These are phyloP conservation scores for Lichtheimia hyalospora DNA, from an alignment of 371 early-diverging fungal genomes.

Conservation along the genomic window DNA sequence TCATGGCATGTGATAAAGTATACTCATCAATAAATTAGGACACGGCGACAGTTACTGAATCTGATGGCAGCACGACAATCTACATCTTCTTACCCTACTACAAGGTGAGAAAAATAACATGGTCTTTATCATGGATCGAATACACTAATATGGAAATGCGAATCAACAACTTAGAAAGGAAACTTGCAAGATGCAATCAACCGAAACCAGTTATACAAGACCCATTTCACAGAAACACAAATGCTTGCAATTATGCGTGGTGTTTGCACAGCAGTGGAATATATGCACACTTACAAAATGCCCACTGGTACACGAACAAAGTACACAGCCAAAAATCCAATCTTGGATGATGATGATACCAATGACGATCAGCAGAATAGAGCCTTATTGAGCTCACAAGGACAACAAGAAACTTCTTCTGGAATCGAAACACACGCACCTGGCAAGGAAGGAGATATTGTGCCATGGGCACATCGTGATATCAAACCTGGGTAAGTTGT, in stretches of 20 bases:
- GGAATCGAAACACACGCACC: constrained; percentile 17
- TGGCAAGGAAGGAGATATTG: constrained; percentile 30
- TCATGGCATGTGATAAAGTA: too few species aligned
- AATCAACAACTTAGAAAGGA: constrained; percentile 39
- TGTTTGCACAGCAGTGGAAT: constrained; percentile 18
- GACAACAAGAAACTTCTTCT: constrained; percentile 49
- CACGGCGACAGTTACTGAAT: constrained; percentile 58
- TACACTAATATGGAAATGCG: constrained; percentile 29
- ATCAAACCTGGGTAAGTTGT: constrained; percentile 75
- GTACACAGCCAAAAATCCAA: constrained; percentile 13
- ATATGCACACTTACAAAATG: constrained; percentile 17
- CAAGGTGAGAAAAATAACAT: constrained; percentile 44
- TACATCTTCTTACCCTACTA: constrained; percentile 71
- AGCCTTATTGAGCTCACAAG: constrained; percentile 52
- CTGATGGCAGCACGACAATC: constrained; percentile 60
- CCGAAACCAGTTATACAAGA: constrained; percentile 42
- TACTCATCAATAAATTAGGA: constrained; percentile 42
- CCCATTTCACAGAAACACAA: constrained; percentile 50
- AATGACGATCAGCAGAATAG: constrained; percentile 17
- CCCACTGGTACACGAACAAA: constrained; percentile 9
- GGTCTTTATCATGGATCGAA: constrained; percentile 9
- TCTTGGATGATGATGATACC: constrained; percentile 13
- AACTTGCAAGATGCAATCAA: constrained; percentile 64
- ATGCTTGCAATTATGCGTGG: constrained; percentile 33
- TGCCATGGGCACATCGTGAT: constrained; percentile 76